Conservation (phyloP, 2,329 filamentous ascomycete species). For the Passalora sequoiae region DNA sequence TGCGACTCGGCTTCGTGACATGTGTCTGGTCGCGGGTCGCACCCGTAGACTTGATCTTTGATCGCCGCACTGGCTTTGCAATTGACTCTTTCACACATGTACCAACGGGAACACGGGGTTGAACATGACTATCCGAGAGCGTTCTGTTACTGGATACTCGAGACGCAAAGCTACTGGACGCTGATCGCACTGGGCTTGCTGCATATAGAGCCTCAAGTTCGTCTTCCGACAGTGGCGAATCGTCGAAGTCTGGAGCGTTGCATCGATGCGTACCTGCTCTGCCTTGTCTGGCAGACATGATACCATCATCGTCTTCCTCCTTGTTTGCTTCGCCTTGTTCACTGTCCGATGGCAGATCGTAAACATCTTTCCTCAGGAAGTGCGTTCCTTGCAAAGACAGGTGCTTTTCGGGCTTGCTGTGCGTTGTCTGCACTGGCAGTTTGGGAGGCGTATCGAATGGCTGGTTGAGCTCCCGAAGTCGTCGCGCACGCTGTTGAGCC, state of each 20-base stretch:
- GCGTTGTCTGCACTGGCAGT: constrained; percentile 13
- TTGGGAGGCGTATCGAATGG: not conserved
- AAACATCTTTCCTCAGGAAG: constrained; percentile 13
- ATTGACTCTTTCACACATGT: too few relatives aligned
- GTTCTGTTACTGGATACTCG: constrained; percentile 2
- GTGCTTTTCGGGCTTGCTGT: constrained; percentile 19
- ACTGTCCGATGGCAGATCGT: constrained; percentile 16
- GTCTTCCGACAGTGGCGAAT: constrained; percentile 30
- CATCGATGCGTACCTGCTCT: not conserved
- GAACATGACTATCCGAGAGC: too few relatives aligned
- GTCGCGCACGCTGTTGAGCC: not conserved
- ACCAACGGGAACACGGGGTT: too few relatives aligned
- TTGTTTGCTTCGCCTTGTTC: too few relatives aligned
- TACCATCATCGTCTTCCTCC: constrained; percentile 9
- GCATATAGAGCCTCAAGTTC: constrained; percentile 19
- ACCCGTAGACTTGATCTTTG: too few relatives aligned
- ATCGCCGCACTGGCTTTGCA: too few relatives aligned
- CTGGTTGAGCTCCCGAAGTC: not conserved
- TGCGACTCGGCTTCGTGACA: too few relatives aligned
- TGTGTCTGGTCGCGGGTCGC: too few relatives aligned
- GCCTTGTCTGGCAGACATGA: not conserved
- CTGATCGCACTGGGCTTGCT: constrained; percentile 12
- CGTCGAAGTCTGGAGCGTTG: constrained; percentile 20
- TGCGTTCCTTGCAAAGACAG: constrained; percentile 20
- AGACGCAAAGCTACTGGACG: not conserved